A percentile compares a stretch with the other conserved stretches of the same genome.
These are phyloP conservation scores for Komagataella populi DNA, from an alignment of 805 yeast species.

Conservation along the genomic window DNA sequence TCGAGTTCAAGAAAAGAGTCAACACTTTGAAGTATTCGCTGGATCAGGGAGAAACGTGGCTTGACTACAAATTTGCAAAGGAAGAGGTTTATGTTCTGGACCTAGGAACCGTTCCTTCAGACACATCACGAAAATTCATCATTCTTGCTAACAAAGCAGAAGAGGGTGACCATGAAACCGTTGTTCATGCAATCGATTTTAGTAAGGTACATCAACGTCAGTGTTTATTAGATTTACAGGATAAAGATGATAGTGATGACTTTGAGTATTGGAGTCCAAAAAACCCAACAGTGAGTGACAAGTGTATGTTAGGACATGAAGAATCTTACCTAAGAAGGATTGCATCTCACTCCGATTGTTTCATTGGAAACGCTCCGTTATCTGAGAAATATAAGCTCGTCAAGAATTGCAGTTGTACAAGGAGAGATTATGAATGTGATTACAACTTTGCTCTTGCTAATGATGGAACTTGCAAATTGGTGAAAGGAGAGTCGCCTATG, in stretches of 20 bases:
- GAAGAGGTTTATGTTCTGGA: constrained; percentile 47
- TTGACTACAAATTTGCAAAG: constrained; percentile 45
- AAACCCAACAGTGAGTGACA: constrained; percentile 34
- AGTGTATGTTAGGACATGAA: constrained; percentile 64
- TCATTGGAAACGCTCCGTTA: constrained; percentile 53
- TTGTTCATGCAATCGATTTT: constrained; percentile 45
- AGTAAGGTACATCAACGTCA: constrained; percentile 33
- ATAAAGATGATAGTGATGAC: constrained; percentile 28
- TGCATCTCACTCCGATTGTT: constrained; percentile 48
- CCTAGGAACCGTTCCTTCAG: constrained; percentile 82
- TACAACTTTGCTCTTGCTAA: constrained; percentile 56
- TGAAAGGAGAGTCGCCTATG: constrained; percentile 57
- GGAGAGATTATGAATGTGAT: constrained; percentile 90
- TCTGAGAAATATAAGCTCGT: constrained; percentile 39
- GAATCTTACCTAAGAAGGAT: constrained; percentile 44
- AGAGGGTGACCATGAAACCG: constrained; percentile 5
- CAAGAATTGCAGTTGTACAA: constrained; percentile 69
- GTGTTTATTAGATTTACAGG: constrained; percentile 35
- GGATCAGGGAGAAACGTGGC: constrained; percentile 77
- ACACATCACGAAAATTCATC: constrained; percentile 70
- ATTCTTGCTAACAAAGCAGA: constrained; percentile 38
- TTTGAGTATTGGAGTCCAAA: constrained; percentile 52
- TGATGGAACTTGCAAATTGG: constrained; percentile 80
- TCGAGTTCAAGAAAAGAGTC: constrained; percentile 42
- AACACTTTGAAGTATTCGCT: constrained; percentile 49